A percentile compares a stretch with the other conserved stretches of the same genome.
phyloP scores from a whole-genome alignment of 2,329 filamentous ascomycete species.

The Phyllosticta citrichinensis region DNA sequence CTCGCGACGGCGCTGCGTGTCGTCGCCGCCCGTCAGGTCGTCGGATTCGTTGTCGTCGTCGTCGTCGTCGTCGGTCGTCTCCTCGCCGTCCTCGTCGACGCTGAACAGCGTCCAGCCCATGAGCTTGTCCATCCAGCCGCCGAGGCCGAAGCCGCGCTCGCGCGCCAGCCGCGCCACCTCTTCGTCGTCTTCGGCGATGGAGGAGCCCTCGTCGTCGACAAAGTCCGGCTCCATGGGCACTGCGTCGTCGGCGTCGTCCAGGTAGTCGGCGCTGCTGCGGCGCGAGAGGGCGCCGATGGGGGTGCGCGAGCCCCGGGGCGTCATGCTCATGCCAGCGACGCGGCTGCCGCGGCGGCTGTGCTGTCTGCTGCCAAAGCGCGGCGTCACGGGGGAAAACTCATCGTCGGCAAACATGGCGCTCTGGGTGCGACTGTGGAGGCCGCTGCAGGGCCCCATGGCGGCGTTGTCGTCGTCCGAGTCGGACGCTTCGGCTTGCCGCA shows the following conservation, averaged over 20 bases:
- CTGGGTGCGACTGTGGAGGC: conserved; percentile 6
- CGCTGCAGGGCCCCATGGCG: not conserved
- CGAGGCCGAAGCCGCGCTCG: conserved; percentile 45
- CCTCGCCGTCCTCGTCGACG: conserved; percentile 40
- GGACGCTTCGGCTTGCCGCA: conserved; percentile 27
- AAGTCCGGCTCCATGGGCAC: conserved; percentile 38
- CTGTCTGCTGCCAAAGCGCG: conserved; percentile 13
- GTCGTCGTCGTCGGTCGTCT: conserved; percentile 20
- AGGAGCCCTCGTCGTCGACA: conserved; percentile 31
- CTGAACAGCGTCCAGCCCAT: conserved; percentile 49
- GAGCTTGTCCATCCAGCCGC: conserved; percentile 46
- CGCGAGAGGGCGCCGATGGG: not conserved
- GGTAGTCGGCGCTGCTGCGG: conserved; percentile 4
- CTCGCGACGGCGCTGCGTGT: conserved; percentile 19
- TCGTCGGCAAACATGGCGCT: conserved; percentile 19
- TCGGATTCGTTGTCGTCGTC: conserved; percentile 20
- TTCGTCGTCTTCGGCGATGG: conserved; percentile 36
- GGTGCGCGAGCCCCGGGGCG: not conserved
- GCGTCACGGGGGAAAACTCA: conserved; percentile 19
- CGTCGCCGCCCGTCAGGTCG: conserved; percentile 19
- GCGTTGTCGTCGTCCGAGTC: conserved; percentile 15
- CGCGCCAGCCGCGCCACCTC: conserved; percentile 43
- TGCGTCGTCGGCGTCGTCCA: conserved; percentile 14
- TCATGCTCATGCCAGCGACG: conserved; percentile 4
- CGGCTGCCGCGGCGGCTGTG: conserved; percentile 4